Evolutionary conservation across 2,329 filamentous ascomycete species (phyloP).

Genomic region (Clathrospora elynae): DNA sequence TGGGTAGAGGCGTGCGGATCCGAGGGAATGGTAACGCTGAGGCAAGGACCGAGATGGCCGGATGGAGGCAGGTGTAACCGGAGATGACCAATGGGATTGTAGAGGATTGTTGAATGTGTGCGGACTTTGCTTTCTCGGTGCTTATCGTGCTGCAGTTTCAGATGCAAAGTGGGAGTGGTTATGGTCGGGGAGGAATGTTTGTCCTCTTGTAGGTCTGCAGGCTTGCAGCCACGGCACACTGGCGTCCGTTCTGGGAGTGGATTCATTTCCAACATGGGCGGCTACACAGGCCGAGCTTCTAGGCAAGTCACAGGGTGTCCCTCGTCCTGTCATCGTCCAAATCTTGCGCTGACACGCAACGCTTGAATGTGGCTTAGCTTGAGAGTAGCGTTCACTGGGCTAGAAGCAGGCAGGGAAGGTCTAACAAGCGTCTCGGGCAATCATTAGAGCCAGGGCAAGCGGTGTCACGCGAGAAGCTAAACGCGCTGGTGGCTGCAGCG

Average conservation of each 20-base stretch:
- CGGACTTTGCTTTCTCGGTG: slow-evolving; percentile 5
- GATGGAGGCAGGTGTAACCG: slow-evolving; percentile 6
- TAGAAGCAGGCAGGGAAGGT: slow-evolving; percentile 22
- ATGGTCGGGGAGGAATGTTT: slow-evolving; percentile 20
- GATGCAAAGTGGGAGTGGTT: slow-evolving; percentile 6
- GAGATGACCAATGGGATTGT: not conserved
- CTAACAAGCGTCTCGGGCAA: slow-evolving; percentile 20
- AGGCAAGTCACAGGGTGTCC: slow-evolving; percentile 36
- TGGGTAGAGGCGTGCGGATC: slow-evolving; percentile 13
- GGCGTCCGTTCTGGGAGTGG: slow-evolving; percentile 22
- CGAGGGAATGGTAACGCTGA: slow-evolving; percentile 24
- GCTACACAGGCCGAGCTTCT: slow-evolving; percentile 34
- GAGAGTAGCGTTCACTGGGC: slow-evolving; percentile 24
- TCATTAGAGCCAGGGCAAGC: slow-evolving; percentile 24
- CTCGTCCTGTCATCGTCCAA: slow-evolving; percentile 29
- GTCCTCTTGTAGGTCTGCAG: slow-evolving; percentile 34
- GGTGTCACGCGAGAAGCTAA: slow-evolving; percentile 26
- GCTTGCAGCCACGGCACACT: slow-evolving; percentile 11
- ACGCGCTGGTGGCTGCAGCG: slow-evolving; percentile 25
- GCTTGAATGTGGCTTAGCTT: slow-evolving; percentile 25
- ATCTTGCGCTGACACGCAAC: slow-evolving; percentile 40
- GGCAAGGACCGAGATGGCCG: slow-evolving; percentile 21
- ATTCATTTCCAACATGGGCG: slow-evolving; percentile 25
- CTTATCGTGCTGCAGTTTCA: slow-evolving; percentile 3
- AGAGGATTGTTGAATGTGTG: slow-evolving; percentile 1